phyloP scores from a whole-genome alignment of 2,329 filamentous ascomycete genomes.

The Fusarium vanettenii region DNA sequence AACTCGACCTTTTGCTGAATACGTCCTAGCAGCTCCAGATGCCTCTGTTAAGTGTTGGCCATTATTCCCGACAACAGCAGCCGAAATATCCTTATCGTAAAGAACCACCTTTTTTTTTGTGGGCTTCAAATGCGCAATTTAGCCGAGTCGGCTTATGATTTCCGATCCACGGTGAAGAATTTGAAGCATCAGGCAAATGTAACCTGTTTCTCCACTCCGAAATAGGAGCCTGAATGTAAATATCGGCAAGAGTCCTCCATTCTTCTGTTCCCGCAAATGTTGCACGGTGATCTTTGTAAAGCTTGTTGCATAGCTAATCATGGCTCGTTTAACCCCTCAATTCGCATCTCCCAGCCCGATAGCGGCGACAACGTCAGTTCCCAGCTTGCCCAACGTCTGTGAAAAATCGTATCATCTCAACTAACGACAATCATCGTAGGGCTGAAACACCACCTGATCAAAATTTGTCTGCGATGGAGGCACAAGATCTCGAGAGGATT shows the following conservation, averaged over 20 bases:
- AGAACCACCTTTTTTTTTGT: background rate
- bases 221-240: background rate
- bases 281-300: background rate
- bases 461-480: background rate
- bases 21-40: background rate
- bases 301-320: background rate
- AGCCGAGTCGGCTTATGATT: background rate
- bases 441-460: background rate
- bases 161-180: background rate
- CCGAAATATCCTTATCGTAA: background rate
- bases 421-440: background rate
- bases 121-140: background rate
- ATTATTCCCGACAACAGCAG: background rate
- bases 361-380: background rate
- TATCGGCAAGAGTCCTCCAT: background rate
- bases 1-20: rapidly evolving
- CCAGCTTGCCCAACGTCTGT: too few relatives aligned
- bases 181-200: background rate
- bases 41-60: background rate
- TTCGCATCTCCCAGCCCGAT: background rate
- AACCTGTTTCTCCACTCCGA: background rate
- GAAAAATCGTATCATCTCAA: background rate
- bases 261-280: background rate
- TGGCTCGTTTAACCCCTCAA: background rate
- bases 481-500: background rate